Conservation (phyloP, 441 rosid genomes). For the Arabidopsis hybrid region DNA sequence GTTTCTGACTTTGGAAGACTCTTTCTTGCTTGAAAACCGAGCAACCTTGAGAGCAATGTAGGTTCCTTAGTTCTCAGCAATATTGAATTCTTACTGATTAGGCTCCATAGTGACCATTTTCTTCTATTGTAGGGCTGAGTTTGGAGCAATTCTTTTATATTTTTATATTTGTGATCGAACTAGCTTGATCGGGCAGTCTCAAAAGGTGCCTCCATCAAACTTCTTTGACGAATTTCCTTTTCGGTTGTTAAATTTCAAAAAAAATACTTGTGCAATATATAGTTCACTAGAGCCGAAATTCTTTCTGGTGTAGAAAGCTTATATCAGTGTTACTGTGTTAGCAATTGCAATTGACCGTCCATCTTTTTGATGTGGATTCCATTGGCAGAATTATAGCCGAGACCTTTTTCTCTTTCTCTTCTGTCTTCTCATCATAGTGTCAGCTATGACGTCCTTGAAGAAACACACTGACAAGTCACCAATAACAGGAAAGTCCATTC, state of each 20-base stretch:
- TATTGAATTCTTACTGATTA: conserved; percentile 27
- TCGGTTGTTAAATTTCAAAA: neutral
- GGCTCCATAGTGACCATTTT: conserved; percentile 1
- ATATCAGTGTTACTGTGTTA: neutral
- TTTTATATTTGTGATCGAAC: conserved; percentile 86
- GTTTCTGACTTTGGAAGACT: conserved; percentile 87
- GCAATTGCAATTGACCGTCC: neutral
- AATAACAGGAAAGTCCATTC: conserved; percentile 75
- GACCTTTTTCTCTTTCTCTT: conserved; percentile 95
- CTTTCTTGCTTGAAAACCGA: conserved; percentile 92
- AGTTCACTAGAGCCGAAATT: neutral
- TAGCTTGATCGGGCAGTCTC: conserved; percentile 66
- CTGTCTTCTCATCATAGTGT: conserved; percentile 82
- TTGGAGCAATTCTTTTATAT: conserved; percentile 73
- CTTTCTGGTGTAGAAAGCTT: neutral
- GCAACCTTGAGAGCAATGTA: conserved; percentile 86
- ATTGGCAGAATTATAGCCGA: conserved; percentile 80
- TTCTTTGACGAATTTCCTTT: conserved; percentile 14
- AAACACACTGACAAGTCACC: conserved; percentile 84
- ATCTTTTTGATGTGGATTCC: conserved; percentile 30
- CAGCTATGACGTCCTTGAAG: conserved; percentile 84
- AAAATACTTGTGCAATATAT: neutral
- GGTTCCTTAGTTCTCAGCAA: conserved; percentile 37
- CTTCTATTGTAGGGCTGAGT: conserved; percentile 70
- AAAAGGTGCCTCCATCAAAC: conserved; percentile 61